Conservation (phyloP, 768 basidiomycete genomes). For the Panaeolus papilionaceus region DNA sequence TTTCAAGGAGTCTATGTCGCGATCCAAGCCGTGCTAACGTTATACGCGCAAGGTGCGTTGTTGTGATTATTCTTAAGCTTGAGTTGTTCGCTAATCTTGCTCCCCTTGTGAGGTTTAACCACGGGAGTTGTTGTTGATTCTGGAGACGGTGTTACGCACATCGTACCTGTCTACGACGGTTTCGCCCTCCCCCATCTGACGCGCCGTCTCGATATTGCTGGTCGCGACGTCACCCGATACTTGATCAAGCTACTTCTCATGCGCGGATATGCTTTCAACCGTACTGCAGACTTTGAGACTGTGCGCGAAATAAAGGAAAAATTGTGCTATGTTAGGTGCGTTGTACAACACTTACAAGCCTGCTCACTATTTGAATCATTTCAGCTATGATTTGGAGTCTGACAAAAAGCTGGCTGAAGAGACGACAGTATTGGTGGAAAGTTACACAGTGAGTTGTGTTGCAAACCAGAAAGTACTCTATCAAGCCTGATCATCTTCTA, state of each 20-base stretch:
- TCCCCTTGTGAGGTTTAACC: constrained; percentile 72
- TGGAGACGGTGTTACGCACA: constrained; percentile 98
- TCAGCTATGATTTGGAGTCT: constrained; percentile 94
- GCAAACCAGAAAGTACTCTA: not conserved
- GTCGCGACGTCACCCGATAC: constrained; percentile 97
- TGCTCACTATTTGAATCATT: not conserved
- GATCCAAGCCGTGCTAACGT: constrained; percentile 96
- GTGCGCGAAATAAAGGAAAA: constrained; percentile 99
- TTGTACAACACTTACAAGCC: constrained; percentile 13
- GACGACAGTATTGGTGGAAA: constrained; percentile 96
- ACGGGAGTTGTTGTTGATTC: constrained; percentile 99
- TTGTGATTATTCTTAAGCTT: constrained; percentile 10
- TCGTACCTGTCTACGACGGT: constrained; percentile 98
- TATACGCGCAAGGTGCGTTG: constrained; percentile 94
- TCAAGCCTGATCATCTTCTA: constrained; percentile 35
- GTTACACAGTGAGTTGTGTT: constrained; percentile 77
- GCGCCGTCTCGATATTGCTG: constrained; percentile 94
- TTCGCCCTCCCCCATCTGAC: constrained; percentile 96
- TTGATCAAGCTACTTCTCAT: constrained; percentile 99
- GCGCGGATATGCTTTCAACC: constrained; percentile 99
- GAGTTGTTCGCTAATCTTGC: not conserved
- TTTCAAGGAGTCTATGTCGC: constrained; percentile 97
- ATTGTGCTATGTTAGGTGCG: constrained; percentile 94
- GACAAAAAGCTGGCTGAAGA: constrained; percentile 94
- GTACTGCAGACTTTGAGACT: constrained; percentile 99